Conservation (phyloP, 495 filamentous ascomycete species). For the Xylaria scruposa region DNA sequence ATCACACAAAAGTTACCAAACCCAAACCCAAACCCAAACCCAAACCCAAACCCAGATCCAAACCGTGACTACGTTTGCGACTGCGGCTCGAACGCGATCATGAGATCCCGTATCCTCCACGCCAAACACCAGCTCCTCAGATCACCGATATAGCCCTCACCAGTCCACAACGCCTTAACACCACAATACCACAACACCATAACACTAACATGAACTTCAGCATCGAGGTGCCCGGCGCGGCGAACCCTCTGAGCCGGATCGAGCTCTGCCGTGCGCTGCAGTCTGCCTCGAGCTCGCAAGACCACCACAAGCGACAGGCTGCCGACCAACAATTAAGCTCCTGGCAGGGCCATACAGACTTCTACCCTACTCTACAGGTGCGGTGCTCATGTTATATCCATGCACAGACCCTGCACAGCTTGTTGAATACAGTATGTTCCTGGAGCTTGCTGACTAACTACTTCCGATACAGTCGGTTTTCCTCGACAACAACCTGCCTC, state of each 20-base stretch:
- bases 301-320: conserved; percentile 76
- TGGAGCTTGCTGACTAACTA: conserved; percentile 27
- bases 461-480: conserved; percentile 69
- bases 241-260: conserved; percentile 61
- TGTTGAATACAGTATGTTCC: neutral
- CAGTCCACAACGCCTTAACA: neutral
- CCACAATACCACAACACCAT: neutral
- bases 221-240: conserved; percentile 62
- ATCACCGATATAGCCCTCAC: neutral
- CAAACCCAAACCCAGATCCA: too few species aligned
- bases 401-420: neutral
- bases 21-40: neutral
- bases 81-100: neutral
- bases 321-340: conserved; percentile 81
- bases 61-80: neutral
- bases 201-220: conserved; percentile 51
- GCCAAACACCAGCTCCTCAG: neutral
- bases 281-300: conserved; percentile 69
- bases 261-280: conserved; percentile 75
- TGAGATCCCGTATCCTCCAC: neutral
- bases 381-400: conserved; percentile 28
- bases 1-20: neutral
- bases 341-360: conserved; percentile 81
- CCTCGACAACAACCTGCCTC: conserved; percentile 74
- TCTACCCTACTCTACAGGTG: conserved; percentile 82